These are phyloP conservation scores for Wakefieldia striispora DNA, from an alignment of 768 basidiomycete genomes.

Conservation along the genomic window DNA sequence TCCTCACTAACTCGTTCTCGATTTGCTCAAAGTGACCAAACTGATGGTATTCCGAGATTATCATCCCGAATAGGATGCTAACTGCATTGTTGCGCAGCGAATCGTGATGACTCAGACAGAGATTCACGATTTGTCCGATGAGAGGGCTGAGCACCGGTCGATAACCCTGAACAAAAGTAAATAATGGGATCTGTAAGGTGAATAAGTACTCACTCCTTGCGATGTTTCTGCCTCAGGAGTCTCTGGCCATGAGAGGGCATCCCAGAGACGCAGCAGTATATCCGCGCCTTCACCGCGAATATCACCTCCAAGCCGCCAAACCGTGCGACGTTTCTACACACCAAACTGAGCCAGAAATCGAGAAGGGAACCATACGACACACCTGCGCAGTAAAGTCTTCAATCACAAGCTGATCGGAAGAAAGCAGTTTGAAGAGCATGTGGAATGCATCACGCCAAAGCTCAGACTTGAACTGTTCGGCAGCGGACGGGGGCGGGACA, in stretches of 20 bases:
- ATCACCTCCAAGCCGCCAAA: conserved; percentile 96
- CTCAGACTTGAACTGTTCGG: conserved; percentile 64
- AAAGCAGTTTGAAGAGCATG: conserved; percentile 80
- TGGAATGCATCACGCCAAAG: conserved; percentile 83
- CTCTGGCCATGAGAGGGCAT: conserved; percentile 77
- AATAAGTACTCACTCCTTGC: conserved; percentile 58
- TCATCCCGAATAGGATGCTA: conserved; percentile 93
- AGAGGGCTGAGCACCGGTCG: conserved; percentile 80
- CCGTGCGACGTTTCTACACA: conserved; percentile 83
- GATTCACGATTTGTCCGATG: conserved; percentile 85
- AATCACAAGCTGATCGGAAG: conserved; percentile 88
- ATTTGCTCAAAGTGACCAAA: conserved; percentile 84
- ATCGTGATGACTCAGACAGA: conserved; percentile 95
- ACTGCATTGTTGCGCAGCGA: conserved; percentile 87
- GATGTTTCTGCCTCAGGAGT: conserved; percentile 46
- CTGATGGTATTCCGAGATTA: conserved; percentile 86
- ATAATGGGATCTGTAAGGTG: neutral
- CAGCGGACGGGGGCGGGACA: conserved; percentile 64
- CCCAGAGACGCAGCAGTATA: conserved; percentile 80
- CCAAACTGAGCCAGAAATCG: conserved; percentile 4
- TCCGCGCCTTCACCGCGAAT: conserved; percentile 88
- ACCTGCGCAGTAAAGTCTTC: conserved; percentile 96
- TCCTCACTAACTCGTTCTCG: conserved; percentile 89
- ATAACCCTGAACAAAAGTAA: conserved; percentile 56
- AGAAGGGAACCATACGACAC: conserved; percentile 10